These are phyloP conservation scores for Auricularia sp. DNA, from an alignment of 768 basidiomycete species.

Conservation along the genomic window DNA sequence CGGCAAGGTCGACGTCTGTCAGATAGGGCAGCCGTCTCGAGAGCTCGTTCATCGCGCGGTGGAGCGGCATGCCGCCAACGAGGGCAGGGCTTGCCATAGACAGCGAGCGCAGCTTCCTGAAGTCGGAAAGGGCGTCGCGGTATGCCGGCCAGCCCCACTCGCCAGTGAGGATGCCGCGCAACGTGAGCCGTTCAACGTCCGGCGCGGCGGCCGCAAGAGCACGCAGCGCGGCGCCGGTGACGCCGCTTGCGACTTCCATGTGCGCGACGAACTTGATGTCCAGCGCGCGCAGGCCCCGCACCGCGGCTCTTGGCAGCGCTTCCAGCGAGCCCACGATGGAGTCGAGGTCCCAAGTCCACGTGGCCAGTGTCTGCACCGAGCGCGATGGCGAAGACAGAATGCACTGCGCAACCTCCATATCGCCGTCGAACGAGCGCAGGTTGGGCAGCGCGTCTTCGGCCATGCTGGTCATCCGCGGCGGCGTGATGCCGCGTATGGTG, in stretches of 20 bases:
- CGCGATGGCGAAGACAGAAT: background rate
- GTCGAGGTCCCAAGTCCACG: background rate
- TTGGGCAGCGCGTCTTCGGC: background rate
- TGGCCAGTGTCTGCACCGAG: background rate
- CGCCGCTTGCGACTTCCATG: background rate
- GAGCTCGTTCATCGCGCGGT: background rate
- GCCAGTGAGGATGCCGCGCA: background rate
- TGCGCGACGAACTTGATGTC: background rate
- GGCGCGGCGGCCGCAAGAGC: background rate
- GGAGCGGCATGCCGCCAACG: background rate
- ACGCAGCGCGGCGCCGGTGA: background rate
- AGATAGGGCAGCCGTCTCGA: background rate
- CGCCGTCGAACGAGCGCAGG: background rate
- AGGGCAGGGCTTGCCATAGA: background rate
- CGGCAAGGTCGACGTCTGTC: background rate
- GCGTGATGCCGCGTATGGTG: background rate
- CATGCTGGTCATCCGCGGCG: background rate
- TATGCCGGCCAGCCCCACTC: background rate
- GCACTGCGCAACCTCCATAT: background rate
- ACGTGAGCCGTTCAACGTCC: background rate
- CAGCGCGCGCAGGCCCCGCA: background rate
- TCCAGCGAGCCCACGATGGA: background rate
- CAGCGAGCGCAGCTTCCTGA: background rate
- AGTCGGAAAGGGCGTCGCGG: background rate
- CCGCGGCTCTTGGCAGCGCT: background rate